Percentiles rank a stretch among this genome's conserved stretches.
These are phyloP conservation scores for Diaporthe eres DNA, from an alignment of 2,329 filamentous ascomycete species.

Conservation along the genomic window DNA sequence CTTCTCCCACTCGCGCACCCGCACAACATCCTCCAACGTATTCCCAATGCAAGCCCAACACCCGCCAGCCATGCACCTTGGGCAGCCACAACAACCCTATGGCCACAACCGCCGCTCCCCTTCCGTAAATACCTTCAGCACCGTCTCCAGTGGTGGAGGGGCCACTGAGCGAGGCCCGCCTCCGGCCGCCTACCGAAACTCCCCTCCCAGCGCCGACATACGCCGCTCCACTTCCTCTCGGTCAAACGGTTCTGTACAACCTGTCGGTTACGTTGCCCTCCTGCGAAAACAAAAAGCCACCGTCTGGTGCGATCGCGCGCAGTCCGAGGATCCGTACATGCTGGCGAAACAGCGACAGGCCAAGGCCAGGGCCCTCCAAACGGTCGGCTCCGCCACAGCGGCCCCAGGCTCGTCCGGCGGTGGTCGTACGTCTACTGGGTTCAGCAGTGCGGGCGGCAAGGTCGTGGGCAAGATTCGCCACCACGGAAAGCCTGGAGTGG, in stretches of 20 bases:
- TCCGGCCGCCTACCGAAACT: constrained; percentile 69
- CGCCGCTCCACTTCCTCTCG: constrained; percentile 86
- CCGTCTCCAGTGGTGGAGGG: constrained; percentile 67
- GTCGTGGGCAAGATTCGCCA: constrained; percentile 91
- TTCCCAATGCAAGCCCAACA: constrained; percentile 56
- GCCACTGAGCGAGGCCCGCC: constrained; percentile 57
- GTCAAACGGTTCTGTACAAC: constrained; percentile 72
- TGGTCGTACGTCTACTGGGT: constrained; percentile 73
- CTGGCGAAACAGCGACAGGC: constrained; percentile 87
- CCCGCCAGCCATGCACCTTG: constrained; percentile 49
- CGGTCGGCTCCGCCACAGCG: constrained; percentile 74
- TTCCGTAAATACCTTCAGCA: constrained; percentile 78
- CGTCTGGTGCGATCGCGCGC: constrained; percentile 96
- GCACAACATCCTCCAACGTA: constrained; percentile 70
- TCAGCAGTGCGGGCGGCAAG: constrained; percentile 70
- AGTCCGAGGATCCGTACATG: constrained; percentile 90
- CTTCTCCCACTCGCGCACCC: constrained; percentile 68
- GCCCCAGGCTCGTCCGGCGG: constrained; percentile 61
- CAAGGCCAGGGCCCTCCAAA: constrained; percentile 88
- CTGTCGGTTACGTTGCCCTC: constrained; percentile 92
- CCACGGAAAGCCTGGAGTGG: constrained; percentile 83
- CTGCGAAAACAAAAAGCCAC: constrained; percentile 97
- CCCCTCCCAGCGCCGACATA: constrained; percentile 67
- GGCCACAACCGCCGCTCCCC: constrained; percentile 70
- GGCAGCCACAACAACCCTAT: constrained; percentile 50